phyloP scores from a whole-genome alignment of 108 stramenopile genomes.

The Nitzschia sp. region DNA sequence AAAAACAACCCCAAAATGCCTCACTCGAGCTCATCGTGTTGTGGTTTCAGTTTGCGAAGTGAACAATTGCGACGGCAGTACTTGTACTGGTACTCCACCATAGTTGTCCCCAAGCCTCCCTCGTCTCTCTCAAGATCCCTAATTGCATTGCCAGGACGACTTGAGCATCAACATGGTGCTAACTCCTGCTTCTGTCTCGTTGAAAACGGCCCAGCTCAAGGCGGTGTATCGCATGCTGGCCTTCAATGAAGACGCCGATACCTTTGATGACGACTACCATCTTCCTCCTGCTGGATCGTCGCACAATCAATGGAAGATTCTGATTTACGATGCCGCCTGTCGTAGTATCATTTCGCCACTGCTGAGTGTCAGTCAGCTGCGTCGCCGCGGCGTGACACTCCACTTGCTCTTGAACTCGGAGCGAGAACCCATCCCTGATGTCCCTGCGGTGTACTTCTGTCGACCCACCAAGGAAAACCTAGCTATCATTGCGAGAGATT shows the following conservation, averaged over 20 bases:
- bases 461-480: constrained; percentile 91
- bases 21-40: no score
- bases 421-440: constrained; percentile 95
- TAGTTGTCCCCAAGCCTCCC: no score
- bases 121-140: no score
- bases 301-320: constrained; percentile 95
- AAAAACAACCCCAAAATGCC: no score
- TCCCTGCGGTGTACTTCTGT: constrained; percentile 96
- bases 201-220: constrained; percentile 75
- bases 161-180: no score
- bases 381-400: constrained; percentile 95
- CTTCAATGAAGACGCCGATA: constrained; percentile 53
- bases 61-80: no score
- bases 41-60: no score
- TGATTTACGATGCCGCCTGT: constrained; percentile 94
- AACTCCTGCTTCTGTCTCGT: constrained; percentile 32
- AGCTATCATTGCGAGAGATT: constrained; percentile 87
- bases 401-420: constrained; percentile 90
- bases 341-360: constrained; percentile 96
- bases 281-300: constrained; percentile 62
- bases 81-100: no score
- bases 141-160: no score
- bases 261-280: constrained; percentile 37
- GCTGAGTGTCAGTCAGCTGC: constrained; percentile 90
- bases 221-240: constrained; percentile 82